Conservation (phyloP, 1,284 basidiomycete species). For the Rhodofomes roseus region DNA sequence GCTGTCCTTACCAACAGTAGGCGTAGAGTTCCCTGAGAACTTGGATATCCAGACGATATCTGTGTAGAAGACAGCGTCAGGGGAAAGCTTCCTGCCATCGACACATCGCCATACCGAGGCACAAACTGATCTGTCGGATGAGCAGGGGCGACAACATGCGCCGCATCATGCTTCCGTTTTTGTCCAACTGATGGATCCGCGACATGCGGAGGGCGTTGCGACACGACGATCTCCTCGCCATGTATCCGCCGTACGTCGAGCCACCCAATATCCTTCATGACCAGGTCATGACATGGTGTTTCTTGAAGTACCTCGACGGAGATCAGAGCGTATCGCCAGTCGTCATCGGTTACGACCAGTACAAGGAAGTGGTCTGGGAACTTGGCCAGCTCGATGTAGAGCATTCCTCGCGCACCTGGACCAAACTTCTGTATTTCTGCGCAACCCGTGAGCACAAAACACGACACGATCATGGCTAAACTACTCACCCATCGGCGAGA, state of each 20-base stretch:
- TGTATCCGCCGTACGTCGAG: constrained; percentile 63
- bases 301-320: constrained; percentile 50
- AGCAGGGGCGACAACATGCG: constrained; percentile 12
- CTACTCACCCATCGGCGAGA: constrained; percentile 51
- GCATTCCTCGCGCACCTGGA: constrained; percentile 43
- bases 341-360: constrained; percentile 70
- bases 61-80: constrained; percentile 19
- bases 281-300: constrained; percentile 51
- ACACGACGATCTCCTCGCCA: constrained; percentile 34
- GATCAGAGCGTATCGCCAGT: constrained; percentile 75
- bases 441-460: neutral
- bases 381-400: constrained; percentile 69
- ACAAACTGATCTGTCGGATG: constrained; percentile 14
- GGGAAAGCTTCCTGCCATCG: neutral
- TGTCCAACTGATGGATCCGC: constrained; percentile 16
- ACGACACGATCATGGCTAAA: neutral
- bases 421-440: constrained; percentile 66
- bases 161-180: constrained; percentile 35
- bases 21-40: constrained; percentile 72
- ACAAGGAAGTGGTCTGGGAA: constrained; percentile 75
- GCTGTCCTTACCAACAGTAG: constrained; percentile 65
- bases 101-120: constrained; percentile 17
- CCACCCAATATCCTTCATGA: constrained; percentile 77
- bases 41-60: constrained; percentile 67
- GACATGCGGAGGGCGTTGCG: constrained; percentile 3